Evolutionary conservation across 768 basidiomycete species (phyloP), one percentile per base, ranked within the genome.

Genomic region (Lactarius evosmus): DNA sequence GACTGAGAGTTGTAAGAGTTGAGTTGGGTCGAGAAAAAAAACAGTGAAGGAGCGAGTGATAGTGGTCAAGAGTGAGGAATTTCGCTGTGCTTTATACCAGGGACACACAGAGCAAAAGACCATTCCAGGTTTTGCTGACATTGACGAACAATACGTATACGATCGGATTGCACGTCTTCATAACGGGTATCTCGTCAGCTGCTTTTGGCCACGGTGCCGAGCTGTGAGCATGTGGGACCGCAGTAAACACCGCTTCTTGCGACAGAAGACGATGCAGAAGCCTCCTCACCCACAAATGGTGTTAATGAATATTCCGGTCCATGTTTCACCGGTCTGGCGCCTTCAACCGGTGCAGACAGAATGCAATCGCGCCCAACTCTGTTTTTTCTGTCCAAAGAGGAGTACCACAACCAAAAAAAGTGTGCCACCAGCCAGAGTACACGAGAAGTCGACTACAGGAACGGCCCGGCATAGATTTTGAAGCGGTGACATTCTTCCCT

Each of bases 201-300:
- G 17, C 16, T 46, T 54, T 30, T 46, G 52, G 62, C 12, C 8
- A 16, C 34, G 40, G 56, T 44, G 38, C n/a, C 56, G 40, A 50
- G 46, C 34, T 8, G 46, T 49, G 46, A 25, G 46, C 46, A 49
- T 27, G 46, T 14, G 46, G 17, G 40, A 4, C 19, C 19, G 12
- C n/a, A 54, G 44, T 55, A 34, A 36, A 22, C 4, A 25, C 22
- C 25, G 46, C 7, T 44, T 12, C 14, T 22, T 9, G 46, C 46
- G 63, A 60, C 44, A 60, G 44, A 27, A 36, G 36, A 55, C 50
- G 44, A 16, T n/a, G 53, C 38, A 64, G 63, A 64, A 64, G 63
- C 16, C 27, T 9, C 7, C 27, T 50, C 46, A 27, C 27, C 46
- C 32, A 17, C 34, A 22, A 33, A 32, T 49, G 58, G 32, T 29